A percentile compares a stretch with the other conserved stretches of the same genome.
Evolutionary conservation across 2,329 filamentous ascomycete species (phyloP).

Genomic region (Biscogniauxia mediterranea): DNA sequence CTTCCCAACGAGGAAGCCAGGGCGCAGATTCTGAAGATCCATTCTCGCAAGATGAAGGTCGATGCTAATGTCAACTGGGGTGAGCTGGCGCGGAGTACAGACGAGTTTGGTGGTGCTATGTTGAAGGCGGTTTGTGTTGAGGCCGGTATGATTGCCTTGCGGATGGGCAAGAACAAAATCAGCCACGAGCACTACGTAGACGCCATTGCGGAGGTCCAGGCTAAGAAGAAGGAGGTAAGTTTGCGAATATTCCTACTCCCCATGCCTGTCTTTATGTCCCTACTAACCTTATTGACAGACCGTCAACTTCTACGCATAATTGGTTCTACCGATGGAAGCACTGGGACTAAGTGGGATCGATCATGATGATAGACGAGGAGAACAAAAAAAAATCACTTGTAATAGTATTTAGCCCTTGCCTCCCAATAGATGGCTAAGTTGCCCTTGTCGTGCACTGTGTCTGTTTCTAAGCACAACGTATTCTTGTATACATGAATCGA

Average conservation of each 20-base stretch:
- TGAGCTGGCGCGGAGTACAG: conserved; percentile 91
- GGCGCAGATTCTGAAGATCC: conserved; percentile 95
- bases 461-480: neutral
- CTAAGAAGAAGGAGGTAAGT: conserved; percentile 86
- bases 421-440: conserved; percentile 3
- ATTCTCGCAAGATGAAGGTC: conserved; percentile 97
- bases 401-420: conserved; percentile 21
- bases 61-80: conserved; percentile 93
- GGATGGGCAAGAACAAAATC: conserved; percentile 93
- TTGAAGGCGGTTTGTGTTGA: conserved; percentile 98
- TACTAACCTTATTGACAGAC: conserved; percentile 42
- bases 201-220: conserved; percentile 93
- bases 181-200: conserved; percentile 98
- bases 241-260: conserved; percentile 17
- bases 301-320: conserved; percentile 49
- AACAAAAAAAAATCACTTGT: conserved; percentile 14
- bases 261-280: neutral
- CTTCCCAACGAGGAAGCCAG: conserved; percentile 96
- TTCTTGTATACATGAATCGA: no score
- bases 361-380: conserved; percentile 20
- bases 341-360: conserved; percentile 17
- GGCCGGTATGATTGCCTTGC: conserved; percentile 96
- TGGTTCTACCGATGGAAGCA: conserved; percentile 8
- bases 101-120: conserved; percentile 97
- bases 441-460: neutral